These are phyloP conservation scores for Cadophora sp. DNA, from an alignment of 2,329 filamentous ascomycete species.

Conservation along the genomic window DNA sequence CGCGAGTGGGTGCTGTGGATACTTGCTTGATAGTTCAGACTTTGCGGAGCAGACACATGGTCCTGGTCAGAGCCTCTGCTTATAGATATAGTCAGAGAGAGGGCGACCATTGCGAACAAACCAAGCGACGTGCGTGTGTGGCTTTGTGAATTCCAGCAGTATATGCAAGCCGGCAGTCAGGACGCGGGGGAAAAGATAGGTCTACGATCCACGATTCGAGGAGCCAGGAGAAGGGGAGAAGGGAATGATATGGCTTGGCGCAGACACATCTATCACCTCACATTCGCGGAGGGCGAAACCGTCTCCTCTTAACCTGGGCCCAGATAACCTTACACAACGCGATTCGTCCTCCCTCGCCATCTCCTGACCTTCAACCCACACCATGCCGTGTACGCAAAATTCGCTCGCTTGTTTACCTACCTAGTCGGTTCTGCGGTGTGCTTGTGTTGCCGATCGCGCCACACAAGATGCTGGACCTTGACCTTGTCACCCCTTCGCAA, in stretches of 20 bases:
- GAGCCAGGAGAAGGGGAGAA: not conserved
- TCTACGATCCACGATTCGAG: conserved; percentile 13
- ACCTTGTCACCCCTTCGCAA: conserved; percentile 1
- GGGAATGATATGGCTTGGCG: conserved; percentile 12
- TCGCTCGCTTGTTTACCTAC: conserved; percentile 8
- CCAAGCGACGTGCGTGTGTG: not conserved
- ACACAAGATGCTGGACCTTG: conserved; percentile 1
- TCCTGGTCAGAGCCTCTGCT: conserved; percentile 11
- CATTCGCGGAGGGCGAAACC: not conserved
- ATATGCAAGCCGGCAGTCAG: conserved; percentile 8
- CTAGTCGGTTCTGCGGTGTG: not conserved
- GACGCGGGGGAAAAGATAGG: not conserved
- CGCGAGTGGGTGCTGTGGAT: conserved; percentile 21
- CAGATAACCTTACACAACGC: conserved; percentile 9
- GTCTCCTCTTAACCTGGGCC: not conserved
- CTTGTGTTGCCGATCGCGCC: conserved; percentile 13
- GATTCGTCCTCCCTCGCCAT: conserved; percentile 11
- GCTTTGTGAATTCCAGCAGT: not conserved
- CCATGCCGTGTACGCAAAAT: conserved; percentile 10
- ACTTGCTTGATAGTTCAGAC: conserved; percentile 18
- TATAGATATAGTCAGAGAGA: conserved; percentile 22
- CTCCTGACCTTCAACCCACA: not conserved
- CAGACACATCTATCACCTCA: conserved; percentile 14
- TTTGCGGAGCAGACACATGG: conserved; percentile 5
- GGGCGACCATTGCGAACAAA: conserved; percentile 14